Base-by-base conservation (phyloP, 2,329 filamentous ascomycete genomes). In the Diplocarpon mali region DNA sequence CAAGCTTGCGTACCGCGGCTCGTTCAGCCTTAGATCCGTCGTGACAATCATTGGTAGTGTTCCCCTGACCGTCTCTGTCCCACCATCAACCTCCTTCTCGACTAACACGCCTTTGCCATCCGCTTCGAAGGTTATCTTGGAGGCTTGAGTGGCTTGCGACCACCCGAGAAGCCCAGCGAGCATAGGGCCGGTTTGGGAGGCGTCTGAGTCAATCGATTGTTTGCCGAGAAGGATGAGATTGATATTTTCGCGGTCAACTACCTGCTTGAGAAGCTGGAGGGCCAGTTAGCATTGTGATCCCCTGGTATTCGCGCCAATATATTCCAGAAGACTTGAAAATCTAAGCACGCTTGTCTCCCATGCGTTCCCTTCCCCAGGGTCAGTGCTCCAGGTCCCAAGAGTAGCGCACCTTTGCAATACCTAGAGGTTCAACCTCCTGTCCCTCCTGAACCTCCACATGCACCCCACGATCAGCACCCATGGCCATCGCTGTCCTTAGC, bases 161-260 rank as follows among this genome's bases (percentile, higher is more conserved):
- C 92, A 98, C 35, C 83, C 83, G 60, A 98, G 66, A 53, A 98
- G 65, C 1, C 89, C 92, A 0, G 92, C 92, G 15, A 98, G 78
- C 89, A 98, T 98, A 74, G 94, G 90, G 20, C 92, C 92, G 47
- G 92, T 98, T 78, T 98, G 92, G 49, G 79, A 82, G 45, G 88
- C 81, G 66, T 98, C 92, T 62, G 94, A 90, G 66, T 98, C 92
- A 65, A 98, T 98, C 62, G 85, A 89, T 76, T 98, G 92, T 73
- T 98, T 98, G 57, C 92, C 92, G 53, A 96, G 70, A 53, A 98
- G 80, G 16, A 98, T 87, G 46, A 98, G 68, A 69, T 98, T 95
- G 65, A 83, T 82, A 62, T 85, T 81, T 68, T 98, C 84, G 64
- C 82, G 75, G 64, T 87, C 77, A 13, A 86, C 90, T 1, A 89